Percentiles rank a stretch among this genome's conserved stretches.
These are phyloP conservation scores for Saturnispora sanitii DNA, from an alignment of 805 yeast genomes.

Conservation along the genomic window DNA sequence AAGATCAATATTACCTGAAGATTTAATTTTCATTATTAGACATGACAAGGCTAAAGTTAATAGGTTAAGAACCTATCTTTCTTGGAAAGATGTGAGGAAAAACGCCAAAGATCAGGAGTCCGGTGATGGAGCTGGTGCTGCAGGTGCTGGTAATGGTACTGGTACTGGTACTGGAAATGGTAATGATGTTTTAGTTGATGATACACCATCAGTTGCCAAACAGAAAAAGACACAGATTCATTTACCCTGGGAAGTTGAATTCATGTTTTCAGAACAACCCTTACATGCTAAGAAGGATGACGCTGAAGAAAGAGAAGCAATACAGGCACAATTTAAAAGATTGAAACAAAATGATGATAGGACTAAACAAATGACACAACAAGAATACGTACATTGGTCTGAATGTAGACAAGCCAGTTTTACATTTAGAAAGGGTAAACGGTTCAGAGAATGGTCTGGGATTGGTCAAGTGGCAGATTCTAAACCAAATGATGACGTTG, in stretches of 20 bases:
- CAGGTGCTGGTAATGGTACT: conserved; percentile 22
- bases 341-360: conserved; percentile 90
- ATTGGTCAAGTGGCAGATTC: conserved; percentile 74
- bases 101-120: conserved; percentile 50
- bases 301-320: conserved; percentile 86
- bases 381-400: conserved; percentile 97
- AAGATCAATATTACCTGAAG: conserved; percentile 81
- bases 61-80: conserved; percentile 76
- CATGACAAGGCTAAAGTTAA: conserved; percentile 93
- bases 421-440: conserved; percentile 86
- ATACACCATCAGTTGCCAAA: conserved; percentile 30
- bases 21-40: conserved; percentile 82
- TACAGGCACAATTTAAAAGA: conserved; percentile 77
- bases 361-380: conserved; percentile 87
- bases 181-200: conserved; percentile 28
- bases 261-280: conserved; percentile 89
- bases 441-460: conserved; percentile 96
- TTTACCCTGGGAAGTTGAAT: conserved; percentile 91
- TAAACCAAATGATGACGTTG: conserved; percentile 90
- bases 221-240: conserved; percentile 70
- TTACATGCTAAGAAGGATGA: conserved; percentile 58
- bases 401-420: conserved; percentile 97
- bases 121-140: conserved; percentile 41
- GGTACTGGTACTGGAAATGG: conserved; percentile 26
- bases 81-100: conserved; percentile 96